phyloP scores from a whole-genome alignment of 768 basidiomycete genomes.

The Leccinum truebloodii region DNA sequence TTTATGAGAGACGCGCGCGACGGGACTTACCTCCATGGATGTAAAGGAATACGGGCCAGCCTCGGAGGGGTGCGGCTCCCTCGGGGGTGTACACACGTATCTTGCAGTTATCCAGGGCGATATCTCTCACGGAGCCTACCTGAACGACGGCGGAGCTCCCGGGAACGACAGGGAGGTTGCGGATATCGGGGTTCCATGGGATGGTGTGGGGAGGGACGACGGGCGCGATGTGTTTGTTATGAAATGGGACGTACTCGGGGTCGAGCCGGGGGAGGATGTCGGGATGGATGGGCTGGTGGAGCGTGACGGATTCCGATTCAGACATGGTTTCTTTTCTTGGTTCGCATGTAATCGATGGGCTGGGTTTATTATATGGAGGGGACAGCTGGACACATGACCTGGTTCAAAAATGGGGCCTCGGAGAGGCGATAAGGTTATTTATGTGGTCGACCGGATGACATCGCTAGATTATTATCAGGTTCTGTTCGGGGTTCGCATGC shows the following conservation, averaged over 20 bases:
- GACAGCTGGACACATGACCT: constrained; percentile 12
- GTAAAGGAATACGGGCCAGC: constrained; percentile 73
- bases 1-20: not conserved
- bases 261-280: constrained; percentile 56
- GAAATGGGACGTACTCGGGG: constrained; percentile 63
- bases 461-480: not conserved
- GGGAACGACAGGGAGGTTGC: constrained; percentile 51
- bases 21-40: constrained; percentile 63
- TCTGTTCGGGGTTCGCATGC: not conserved
- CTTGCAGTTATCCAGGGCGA: constrained; percentile 47
- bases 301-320: not conserved
- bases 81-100: constrained; percentile 67
- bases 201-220: constrained; percentile 52
- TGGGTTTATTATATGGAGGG: not conserved
- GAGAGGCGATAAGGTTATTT: not conserved
- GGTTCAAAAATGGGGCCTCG: constrained; percentile 10
- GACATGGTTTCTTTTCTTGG: constrained; percentile 12
- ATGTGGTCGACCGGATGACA: not conserved
- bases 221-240: constrained; percentile 47
- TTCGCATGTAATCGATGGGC: not conserved
- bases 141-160: constrained; percentile 55
- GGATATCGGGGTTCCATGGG: constrained; percentile 59
- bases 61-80: constrained; percentile 45
- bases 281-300: constrained; percentile 57
- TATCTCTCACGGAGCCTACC: constrained; percentile 57